A percentile compares a stretch with the other conserved stretches of the same genome.
These are phyloP conservation scores for Lophiostoma macrostomum DNA, from an alignment of 495 filamentous ascomycete genomes.

Conservation along the genomic window DNA sequence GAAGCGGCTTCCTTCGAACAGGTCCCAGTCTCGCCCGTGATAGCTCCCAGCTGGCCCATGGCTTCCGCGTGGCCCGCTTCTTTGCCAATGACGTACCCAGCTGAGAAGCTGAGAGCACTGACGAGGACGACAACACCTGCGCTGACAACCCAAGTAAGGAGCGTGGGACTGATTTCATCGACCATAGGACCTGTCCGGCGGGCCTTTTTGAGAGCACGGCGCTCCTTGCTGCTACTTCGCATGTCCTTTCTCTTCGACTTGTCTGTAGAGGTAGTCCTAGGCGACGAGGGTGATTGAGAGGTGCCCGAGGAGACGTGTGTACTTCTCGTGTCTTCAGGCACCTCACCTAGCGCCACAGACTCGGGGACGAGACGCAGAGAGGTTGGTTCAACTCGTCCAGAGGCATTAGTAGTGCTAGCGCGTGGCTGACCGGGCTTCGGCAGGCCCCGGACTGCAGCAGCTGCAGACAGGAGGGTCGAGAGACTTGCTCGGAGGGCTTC, in stretches of 20 bases:
- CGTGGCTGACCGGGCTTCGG: conserved; percentile 56
- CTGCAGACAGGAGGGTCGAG: conserved; percentile 90
- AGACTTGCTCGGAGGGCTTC: conserved; percentile 87
- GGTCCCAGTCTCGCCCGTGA: conserved; percentile 39
- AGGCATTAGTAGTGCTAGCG: neutral
- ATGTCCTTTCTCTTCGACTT: conserved; percentile 38
- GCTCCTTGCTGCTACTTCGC: conserved; percentile 32
- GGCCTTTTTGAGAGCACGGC: conserved; percentile 30
- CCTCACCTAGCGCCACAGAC: conserved; percentile 61
- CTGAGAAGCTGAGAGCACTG: conserved; percentile 87
- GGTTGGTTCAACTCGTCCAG: conserved; percentile 49
- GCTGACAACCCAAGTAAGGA: conserved; percentile 87
- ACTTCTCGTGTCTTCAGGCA: conserved; percentile 28
- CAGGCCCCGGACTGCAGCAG: conserved; percentile 78
- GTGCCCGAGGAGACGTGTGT: conserved; percentile 28
- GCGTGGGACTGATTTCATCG: conserved; percentile 61
- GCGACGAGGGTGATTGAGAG: conserved; percentile 27
- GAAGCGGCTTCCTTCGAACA: conserved; percentile 40
- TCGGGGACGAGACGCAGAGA: conserved; percentile 69
- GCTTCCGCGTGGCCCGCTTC: conserved; percentile 74
- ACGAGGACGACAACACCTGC: conserved; percentile 91
- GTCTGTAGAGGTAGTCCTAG: conserved; percentile 16
- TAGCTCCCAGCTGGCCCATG: conserved; percentile 38
- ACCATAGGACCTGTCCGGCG: conserved; percentile 29
- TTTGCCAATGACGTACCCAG: conserved; percentile 82